phyloP scores from a whole-genome alignment of 805 yeast genomes.

The Starmerella potacharoeniae region DNA sequence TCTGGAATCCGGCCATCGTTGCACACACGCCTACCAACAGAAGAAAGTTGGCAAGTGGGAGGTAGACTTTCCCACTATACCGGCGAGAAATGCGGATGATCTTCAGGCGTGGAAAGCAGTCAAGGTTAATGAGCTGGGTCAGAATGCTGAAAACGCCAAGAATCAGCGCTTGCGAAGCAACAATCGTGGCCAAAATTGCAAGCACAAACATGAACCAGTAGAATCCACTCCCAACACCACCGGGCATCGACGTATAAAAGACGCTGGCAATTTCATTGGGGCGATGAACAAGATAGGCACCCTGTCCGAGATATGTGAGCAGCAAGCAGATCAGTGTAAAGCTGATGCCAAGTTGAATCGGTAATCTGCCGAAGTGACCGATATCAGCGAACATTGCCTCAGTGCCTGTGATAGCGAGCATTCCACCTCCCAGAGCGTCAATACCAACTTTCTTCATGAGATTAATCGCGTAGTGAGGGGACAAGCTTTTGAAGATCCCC shows the following conservation, averaged over 20 bases:
- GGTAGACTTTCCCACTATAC: conserved; percentile 41
- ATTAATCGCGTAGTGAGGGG: conserved; percentile 43
- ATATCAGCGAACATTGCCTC: conserved; percentile 59
- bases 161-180: conserved; percentile 52
- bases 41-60: conserved; percentile 41
- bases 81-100: conserved; percentile 37
- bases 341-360: conserved; percentile 39
- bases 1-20: conserved; percentile 44
- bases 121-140: conserved; percentile 42
- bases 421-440: conserved; percentile 37
- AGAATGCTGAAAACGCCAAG: conserved; percentile 44
- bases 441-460: conserved; percentile 32
- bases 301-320: conserved; percentile 48
- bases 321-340: conserved; percentile 31
- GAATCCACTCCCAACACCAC: conserved; percentile 34
- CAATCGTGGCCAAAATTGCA: conserved; percentile 44
- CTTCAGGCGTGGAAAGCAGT: conserved; percentile 42
- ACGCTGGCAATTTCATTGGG: conserved; percentile 35
- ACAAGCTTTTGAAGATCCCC: conserved; percentile 37
- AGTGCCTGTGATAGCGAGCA: conserved; percentile 47
- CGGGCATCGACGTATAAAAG: conserved; percentile 43
- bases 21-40: conserved; percentile 41
- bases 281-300: conserved; percentile 36
- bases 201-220: conserved; percentile 42
- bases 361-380: conserved; percentile 42